Percentiles rank a stretch among this genome's conserved stretches.
phyloP scores from a whole-genome alignment of 768 basidiomycete species.

The Termitomyces sp. region DNA sequence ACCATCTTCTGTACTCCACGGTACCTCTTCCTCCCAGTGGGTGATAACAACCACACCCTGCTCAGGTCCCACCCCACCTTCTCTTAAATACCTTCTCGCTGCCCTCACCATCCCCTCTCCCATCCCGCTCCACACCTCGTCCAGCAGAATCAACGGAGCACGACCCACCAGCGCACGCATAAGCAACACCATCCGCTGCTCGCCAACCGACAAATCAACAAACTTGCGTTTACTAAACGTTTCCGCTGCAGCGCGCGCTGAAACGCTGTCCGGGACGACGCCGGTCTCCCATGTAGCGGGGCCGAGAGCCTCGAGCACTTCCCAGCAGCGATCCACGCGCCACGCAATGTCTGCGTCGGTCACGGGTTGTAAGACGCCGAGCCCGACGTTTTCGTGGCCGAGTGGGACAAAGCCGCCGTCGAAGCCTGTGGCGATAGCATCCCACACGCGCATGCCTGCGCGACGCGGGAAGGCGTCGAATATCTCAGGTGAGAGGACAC shows the following conservation, averaged over 20 bases:
- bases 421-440: constrained; percentile 85
- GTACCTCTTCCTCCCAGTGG: constrained; percentile 91
- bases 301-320: constrained; percentile 62
- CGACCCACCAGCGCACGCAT: constrained; percentile 79
- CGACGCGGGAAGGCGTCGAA: constrained; percentile 86
- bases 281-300: constrained; percentile 43
- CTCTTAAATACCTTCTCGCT: constrained; percentile 59
- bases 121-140: constrained; percentile 95
- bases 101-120: constrained; percentile 68
- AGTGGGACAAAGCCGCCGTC: constrained; percentile 72
- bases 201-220: constrained; percentile 59
- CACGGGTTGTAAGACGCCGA: constrained; percentile 33
- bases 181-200: constrained; percentile 78
- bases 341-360: constrained; percentile 26
- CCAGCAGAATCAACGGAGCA: constrained; percentile 74
- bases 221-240: constrained; percentile 51
- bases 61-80: constrained; percentile 37
- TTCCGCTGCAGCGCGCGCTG: constrained; percentile 18
- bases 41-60: constrained; percentile 86
- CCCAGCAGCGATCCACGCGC: constrained; percentile 36
- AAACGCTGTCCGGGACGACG: neutral
- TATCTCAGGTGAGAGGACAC: constrained; percentile 85
- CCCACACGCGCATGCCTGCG: constrained; percentile 61
- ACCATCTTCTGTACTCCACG: constrained; percentile 63
- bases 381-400: constrained; percentile 39